Base-by-base conservation (phyloP, 2,329 filamentous ascomycete genomes). In the Pyrenophora teres region DNA sequence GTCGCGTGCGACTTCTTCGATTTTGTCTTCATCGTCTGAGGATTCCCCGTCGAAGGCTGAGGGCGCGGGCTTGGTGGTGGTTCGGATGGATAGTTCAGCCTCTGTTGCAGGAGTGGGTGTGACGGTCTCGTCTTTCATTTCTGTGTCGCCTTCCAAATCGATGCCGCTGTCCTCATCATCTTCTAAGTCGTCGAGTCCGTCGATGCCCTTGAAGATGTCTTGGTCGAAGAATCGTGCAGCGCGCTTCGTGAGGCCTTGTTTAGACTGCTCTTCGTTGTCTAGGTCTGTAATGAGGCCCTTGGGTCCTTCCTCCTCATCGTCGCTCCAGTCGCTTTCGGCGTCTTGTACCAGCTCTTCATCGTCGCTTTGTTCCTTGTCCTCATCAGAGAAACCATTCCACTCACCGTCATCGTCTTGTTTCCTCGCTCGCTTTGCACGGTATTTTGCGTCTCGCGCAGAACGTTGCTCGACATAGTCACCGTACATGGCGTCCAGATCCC, bases 211-310 rank as follows among this genome's bases (percentile, higher is more conserved):
- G 79, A 99, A 99, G 35, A 99, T 88, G 61, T 97, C 92, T 70
- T 97, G 93, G 64, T 89, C 88, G 73, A 99, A 99, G 77, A 99
- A 99, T 54, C 88, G 83, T 8, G 87, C 84, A 7, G 94, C 94
- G 57, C 91, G 85, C 72, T 87, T 92, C 2, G 92, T 96, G n/a
- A 97, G 79, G 9, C 83, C 86, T 23, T 78, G 78, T 6, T 76
- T 73, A 10, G 80, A 78, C 32, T 77, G 76, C 4, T 75, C 75
- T 6, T 79, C 76, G 46, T 77, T 77, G 59, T 86, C 81, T 21
- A 92, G 78, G 54, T 88, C 85, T 1, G 84, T 87, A 40, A 88
- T 74, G 4, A 89, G 75, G 4, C 75, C 72, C 60, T 80, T 78
- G 12, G 79, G 77, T 4, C 72, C 75, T 32, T 78, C 63, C 7